Base-by-base conservation (phyloP, 345 rosid genomes). In the Murraya paniculata region DNA sequence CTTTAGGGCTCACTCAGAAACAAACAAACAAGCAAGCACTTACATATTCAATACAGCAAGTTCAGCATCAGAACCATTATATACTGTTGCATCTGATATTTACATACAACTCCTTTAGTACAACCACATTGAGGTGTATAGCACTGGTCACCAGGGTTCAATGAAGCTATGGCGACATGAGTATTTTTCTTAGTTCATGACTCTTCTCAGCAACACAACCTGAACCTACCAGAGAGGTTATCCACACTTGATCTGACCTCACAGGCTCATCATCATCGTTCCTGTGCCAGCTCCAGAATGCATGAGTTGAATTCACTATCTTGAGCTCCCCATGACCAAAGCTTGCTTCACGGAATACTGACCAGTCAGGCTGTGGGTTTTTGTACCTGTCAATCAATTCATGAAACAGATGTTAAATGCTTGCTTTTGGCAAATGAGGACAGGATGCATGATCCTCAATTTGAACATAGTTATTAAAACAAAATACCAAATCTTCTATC, bases 281-380 rank as follows among this genome's bases (percentile, higher is more conserved):
- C 85, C 99, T 84, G 79, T 94, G 98, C 99, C 98, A 96, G 71
- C 92, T 92, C 99, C 98, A 94, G 50, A 78, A 81, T 27, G 98
- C 98, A 79, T 94, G 98, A 50, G 89, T 90, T 78, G 95, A 84
- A 78, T 96, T 96, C 59, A 82, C 88, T 72, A 96, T 68, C 85
- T 83, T 85, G 75, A 96, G 90, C 84, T 94, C 98, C 0, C 99
- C 95, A 66, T 96, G 99, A 57, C 99, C 99, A 78, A 96, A 96
- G 82, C 99, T 90, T 73, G 97, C 98, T 90, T 96, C 98, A 9
- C 98, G 95, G 86, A 96, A 96, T 58, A 86, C 89, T 21, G 99
- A 94, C 99, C 98, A 96, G 69, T 85, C 89, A 45, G 99, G 98
- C 28, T 69, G 87, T 16, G 98, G 99, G 67, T 89, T 57, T 70